A percentile compares a stretch with the other conserved stretches of the same genome.
phyloP scores from a whole-genome alignment of 2,329 filamentous ascomycete species.

The Monosporascus sp. region DNA sequence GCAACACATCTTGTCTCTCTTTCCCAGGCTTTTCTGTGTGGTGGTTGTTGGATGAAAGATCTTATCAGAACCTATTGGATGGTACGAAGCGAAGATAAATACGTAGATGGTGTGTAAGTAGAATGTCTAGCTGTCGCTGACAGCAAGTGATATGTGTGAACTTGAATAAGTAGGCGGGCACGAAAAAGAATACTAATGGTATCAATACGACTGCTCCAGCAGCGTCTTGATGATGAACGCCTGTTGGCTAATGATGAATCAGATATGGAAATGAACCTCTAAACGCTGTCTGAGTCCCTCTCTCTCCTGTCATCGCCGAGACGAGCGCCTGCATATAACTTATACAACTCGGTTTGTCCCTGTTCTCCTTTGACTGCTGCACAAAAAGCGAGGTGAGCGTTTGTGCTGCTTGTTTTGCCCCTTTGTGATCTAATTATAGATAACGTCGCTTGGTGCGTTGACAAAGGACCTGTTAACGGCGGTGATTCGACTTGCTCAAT shows the following conservation, averaged over 20 bases:
- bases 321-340: no score
- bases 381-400: no score
- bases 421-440: no score
- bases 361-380: no score
- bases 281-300: neutral
- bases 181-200: neutral
- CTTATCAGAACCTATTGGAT: neutral
- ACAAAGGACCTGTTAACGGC: no score
- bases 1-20: slow-evolving; percentile 9
- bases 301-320: neutral
- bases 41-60: neutral
- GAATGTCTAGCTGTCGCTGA: neutral
- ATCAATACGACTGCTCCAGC: neutral
- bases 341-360: no score
- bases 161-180: neutral
- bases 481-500: no score
- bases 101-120: neutral
- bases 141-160: neutral
- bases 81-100: neutral
- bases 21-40: neutral
- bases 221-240: neutral
- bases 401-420: no score
- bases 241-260: neutral
- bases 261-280: neutral
- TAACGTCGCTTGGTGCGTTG: no score